Evolutionary conservation across 1,139 yeast genomes (phyloP).

Genomic region (Wickerhamiella pararugosa): DNA sequence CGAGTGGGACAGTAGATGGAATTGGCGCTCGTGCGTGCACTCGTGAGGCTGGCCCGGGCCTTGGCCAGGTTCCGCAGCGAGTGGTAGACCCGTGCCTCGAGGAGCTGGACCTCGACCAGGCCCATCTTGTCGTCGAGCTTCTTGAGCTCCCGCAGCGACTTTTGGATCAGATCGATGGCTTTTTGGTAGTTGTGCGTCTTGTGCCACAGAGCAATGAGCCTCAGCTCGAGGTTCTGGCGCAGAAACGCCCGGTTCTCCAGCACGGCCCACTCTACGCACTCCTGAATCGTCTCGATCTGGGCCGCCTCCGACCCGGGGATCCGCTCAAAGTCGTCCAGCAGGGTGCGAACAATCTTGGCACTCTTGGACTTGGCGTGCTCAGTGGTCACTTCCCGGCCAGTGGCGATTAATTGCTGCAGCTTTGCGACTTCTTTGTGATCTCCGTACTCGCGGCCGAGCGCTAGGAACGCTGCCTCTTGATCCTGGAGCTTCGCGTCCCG

Average conservation of each 20-base stretch:
- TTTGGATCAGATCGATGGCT: conserved; percentile 57
- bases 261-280: conserved; percentile 78
- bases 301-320: conserved; percentile 54
- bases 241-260: conserved; percentile 73
- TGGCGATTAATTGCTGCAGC: conserved; percentile 47
- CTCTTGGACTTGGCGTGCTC: conserved; percentile 85
- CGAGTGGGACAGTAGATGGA: conserved; percentile 91
- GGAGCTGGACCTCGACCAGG: conserved; percentile 84
- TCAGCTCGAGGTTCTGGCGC: conserved; percentile 75
- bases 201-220: conserved; percentile 63
- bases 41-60: conserved; percentile 80
- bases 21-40: conserved; percentile 94
- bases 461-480: conserved; percentile 16
- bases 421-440: conserved; percentile 25
- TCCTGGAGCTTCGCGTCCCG: conserved; percentile 14
- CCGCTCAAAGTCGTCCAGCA: conserved; percentile 65
- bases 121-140: conserved; percentile 91
- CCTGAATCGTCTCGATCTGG: conserved; percentile 62
- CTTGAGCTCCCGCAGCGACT: conserved; percentile 70
- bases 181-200: conserved; percentile 49
- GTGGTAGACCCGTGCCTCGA: conserved; percentile 83
- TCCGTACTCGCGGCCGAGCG: conserved; percentile 14
- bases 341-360: conserved; percentile 54
- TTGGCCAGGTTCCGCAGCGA: conserved; percentile 87
- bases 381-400: conserved; percentile 53